A percentile compares a stretch with the other conserved stretches of the same genome.
These are phyloP conservation scores for Radiomyces spectabilis DNA, from an alignment of 192 early-diverging fungal species.

Conservation along the genomic window DNA sequence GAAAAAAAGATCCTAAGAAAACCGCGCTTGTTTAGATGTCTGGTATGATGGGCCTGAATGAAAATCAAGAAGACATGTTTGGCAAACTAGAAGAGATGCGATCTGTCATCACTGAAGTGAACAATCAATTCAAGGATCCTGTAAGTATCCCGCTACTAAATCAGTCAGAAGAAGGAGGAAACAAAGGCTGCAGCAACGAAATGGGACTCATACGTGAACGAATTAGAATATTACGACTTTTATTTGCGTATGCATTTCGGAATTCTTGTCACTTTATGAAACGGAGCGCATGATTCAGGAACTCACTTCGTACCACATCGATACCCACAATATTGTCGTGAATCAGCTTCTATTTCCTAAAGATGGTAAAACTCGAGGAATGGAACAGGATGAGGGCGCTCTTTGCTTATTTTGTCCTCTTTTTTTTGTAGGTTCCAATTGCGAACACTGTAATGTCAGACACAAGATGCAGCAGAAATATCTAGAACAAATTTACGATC, in stretches of 20 bases:
- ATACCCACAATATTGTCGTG: conserved; percentile 99
- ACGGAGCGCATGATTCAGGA: conserved; percentile 99
- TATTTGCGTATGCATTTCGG: conserved; percentile 98
- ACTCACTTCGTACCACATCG: conserved; percentile 93
- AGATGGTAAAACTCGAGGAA: conserved; percentile 42
- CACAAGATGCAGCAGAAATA: conserved; percentile 99
- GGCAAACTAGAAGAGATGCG: conserved; percentile 95
- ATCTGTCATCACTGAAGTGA: conserved; percentile 93
- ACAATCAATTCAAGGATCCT: conserved; percentile 99
- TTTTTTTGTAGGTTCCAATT: conserved; percentile 52
- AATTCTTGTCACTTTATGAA: conserved; percentile 99
- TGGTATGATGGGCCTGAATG: conserved; percentile 80
- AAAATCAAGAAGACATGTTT: conserved; percentile 92
- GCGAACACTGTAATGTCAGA: conserved; percentile 86
- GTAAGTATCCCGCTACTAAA: conserved; percentile 29
- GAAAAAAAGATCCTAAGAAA: not conserved
- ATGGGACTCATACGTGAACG: not conserved
- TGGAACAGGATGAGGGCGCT: not conserved
- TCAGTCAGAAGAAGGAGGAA: not conserved
- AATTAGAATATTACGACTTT: conserved; percentile 92
- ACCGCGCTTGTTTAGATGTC: conserved; percentile 61
- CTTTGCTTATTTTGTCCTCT: not conserved
- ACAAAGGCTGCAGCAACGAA: no score
- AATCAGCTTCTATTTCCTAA: conserved; percentile 97
- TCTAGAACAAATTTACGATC: conserved; percentile 94